phyloP scores from a whole-genome alignment of 2,329 filamentous ascomycete genomes.

The Neofusicoccum sp. region DNA sequence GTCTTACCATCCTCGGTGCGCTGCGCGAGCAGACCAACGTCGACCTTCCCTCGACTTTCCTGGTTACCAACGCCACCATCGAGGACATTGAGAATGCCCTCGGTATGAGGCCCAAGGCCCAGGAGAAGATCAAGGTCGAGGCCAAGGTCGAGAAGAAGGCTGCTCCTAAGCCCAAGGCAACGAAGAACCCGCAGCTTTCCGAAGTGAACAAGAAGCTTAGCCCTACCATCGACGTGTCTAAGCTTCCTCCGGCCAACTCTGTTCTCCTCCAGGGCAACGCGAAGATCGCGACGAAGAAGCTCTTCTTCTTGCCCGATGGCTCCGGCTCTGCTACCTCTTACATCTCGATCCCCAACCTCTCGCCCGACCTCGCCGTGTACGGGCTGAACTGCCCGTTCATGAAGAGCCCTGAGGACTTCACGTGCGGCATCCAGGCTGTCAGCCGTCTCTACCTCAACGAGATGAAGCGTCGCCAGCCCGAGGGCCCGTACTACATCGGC shows the following conservation, averaged over 20 bases:
- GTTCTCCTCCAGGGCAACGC: conserved; percentile 61
- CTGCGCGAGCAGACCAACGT: conserved; percentile 55
- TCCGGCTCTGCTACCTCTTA: conserved; percentile 69
- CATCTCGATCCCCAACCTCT: conserved; percentile 60
- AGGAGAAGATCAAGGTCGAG: conserved; percentile 34
- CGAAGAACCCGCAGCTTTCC: conserved; percentile 42
- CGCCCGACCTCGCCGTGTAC: conserved; percentile 53
- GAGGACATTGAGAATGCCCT: conserved; percentile 68
- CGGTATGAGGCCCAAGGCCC: conserved; percentile 53
- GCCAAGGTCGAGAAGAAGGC: conserved; percentile 37
- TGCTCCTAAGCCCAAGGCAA: conserved; percentile 26
- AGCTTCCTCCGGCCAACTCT: conserved; percentile 54
- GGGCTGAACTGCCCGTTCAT: conserved; percentile 71
- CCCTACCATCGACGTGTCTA: conserved; percentile 43
- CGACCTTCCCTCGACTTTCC: conserved; percentile 56
- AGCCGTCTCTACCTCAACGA: conserved; percentile 67
- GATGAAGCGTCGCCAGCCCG: conserved; percentile 70
- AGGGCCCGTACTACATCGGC: conserved; percentile 60
- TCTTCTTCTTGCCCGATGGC: conserved; percentile 56
- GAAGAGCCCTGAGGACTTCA: conserved; percentile 67
- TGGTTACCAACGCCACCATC: conserved; percentile 64
- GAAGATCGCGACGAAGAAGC: conserved; percentile 58
- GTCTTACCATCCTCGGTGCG: conserved; percentile 53
- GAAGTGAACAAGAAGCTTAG: conserved; percentile 53
- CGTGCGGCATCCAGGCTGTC: conserved; percentile 67